Evolutionary conservation across 108 stramenopile species (phyloP), one percentile per base, ranked within the genome.

Genomic region (Fragilaria crotonensis): DNA sequence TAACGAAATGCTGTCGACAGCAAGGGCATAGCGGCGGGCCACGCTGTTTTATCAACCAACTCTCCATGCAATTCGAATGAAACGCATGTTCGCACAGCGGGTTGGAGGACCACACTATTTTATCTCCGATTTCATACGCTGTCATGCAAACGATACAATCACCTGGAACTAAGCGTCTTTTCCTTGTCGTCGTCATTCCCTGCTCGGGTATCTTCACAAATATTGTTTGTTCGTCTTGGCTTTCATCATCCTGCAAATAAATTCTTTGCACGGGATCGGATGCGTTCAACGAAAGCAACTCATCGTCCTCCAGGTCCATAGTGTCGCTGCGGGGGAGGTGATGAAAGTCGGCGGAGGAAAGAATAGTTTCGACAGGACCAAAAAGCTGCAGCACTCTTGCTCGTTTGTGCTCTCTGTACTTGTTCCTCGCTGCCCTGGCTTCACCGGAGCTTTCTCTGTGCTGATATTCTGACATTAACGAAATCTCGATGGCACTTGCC

Each of bases 1-100:
- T 47, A 28, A 90, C 73, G 63, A 91, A 91, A 50, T 85, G 77
- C 54, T 80, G 65, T 48, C 90, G 75, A 70, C 90, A 92, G 64
- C 86, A 88, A 0, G 90, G 90, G 68, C 90, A 92, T 4, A 80
- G 18, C 11, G 78, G 78, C 27, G 69, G 72, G 19, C 70, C 76
- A 46, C 77, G 59, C 49, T 76, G 71, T 45, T 77, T 75, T 57
- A 78, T 65, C 2, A 92, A 47, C 90, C 90, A 92, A 56, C 82
- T 49, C 55, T 83, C 63, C 19, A 88, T 86, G 60, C 90, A 92
- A n/a, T 77, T 70, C 11, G 59, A 59, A 62, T 92, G 90, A 59
- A 82, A 91, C 1, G 69, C 80, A 50, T 92, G 87, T 20, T 72
- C 76, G 56, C 87, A 88, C 30, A 67, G 65, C 25, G 57, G 30